Evolutionary conservation across 306 rosid genomes (phyloP).

Genomic region (Lupinus albus): DNA sequence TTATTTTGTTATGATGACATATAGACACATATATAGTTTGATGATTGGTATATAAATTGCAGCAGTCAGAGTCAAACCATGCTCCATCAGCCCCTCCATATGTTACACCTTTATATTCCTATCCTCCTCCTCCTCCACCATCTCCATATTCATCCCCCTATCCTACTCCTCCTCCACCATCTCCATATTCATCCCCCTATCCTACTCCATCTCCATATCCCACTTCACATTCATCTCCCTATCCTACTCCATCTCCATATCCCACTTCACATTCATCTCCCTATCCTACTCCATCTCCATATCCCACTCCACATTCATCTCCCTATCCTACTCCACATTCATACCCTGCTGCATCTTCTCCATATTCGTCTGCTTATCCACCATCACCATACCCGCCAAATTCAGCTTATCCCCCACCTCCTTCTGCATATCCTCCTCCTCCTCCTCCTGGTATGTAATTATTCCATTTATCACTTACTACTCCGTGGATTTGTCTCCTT

Average conservation of each 20-base stretch:
- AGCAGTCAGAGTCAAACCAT: constrained; percentile 23
- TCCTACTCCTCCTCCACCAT: no score
- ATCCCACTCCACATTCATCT: not conserved
- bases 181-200: no score
- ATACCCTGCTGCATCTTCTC: no score
- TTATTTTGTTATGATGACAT: no score
- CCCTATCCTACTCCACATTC: no score
- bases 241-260: constrained; percentile 30
- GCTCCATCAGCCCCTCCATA: constrained; percentile 66
- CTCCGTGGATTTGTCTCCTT: constrained; percentile 7
- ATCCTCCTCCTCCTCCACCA: constrained; percentile 39
- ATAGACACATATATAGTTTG: not conserved
- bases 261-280: constrained; percentile 4
- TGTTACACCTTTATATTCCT: constrained; percentile 46
- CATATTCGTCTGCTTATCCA: no score
- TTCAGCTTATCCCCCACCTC: constrained; percentile 51
- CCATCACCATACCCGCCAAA: constrained; percentile 6
- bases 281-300: constrained; percentile 8
- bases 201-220: constrained; percentile 21
- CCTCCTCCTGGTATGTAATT: constrained; percentile 56
- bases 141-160: no score
- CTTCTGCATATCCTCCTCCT: constrained; percentile 57
- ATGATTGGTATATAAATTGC: constrained; percentile 9
- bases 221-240: constrained; percentile 4
- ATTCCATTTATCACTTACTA: not conserved